These are phyloP conservation scores for Boletus tylopilopsis DNA, from an alignment of 768 basidiomycete species.

Conservation along the genomic window DNA sequence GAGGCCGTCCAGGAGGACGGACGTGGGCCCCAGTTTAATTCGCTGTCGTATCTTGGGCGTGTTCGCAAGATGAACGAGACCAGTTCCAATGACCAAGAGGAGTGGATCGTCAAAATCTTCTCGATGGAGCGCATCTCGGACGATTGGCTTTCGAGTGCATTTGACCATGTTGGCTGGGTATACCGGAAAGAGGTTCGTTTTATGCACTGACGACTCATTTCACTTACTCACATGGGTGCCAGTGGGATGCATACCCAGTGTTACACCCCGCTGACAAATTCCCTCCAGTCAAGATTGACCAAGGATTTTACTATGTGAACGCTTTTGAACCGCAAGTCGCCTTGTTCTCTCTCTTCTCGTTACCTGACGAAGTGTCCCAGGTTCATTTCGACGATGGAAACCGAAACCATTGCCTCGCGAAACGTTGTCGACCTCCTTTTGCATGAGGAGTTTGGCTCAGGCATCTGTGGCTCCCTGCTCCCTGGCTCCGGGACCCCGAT, in stretches of 20 bases:
- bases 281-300: conserved; percentile 74
- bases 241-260: conserved; percentile 83
- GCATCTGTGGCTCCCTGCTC: conserved; percentile 57
- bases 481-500: conserved; percentile 21
- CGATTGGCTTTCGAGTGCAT: conserved; percentile 64
- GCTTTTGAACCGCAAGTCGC: conserved; percentile 79
- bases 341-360: not conserved
- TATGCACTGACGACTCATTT: not conserved
- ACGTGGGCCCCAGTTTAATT: conserved; percentile 78
- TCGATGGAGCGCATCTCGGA: conserved; percentile 62
- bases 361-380: conserved; percentile 32
- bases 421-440: conserved; percentile 81
- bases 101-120: conserved; percentile 88
- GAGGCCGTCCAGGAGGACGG: conserved; percentile 54
- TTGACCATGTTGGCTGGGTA: conserved; percentile 78
- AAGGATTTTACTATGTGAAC: conserved; percentile 87
- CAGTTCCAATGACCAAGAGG: conserved; percentile 22
- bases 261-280: conserved; percentile 64
- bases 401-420: conserved; percentile 77
- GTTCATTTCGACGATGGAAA: conserved; percentile 93
- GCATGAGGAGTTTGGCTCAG: conserved; percentile 63
- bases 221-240: conserved; percentile 5
- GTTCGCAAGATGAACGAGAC: conserved; percentile 32
- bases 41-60: conserved; percentile 73
- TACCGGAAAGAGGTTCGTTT: conserved; percentile 65